Percentiles rank a stretch among this genome's conserved stretches.
Conservation (phyloP, 1,284 basidiomycete species). For the Flammula alnicola region DNA sequence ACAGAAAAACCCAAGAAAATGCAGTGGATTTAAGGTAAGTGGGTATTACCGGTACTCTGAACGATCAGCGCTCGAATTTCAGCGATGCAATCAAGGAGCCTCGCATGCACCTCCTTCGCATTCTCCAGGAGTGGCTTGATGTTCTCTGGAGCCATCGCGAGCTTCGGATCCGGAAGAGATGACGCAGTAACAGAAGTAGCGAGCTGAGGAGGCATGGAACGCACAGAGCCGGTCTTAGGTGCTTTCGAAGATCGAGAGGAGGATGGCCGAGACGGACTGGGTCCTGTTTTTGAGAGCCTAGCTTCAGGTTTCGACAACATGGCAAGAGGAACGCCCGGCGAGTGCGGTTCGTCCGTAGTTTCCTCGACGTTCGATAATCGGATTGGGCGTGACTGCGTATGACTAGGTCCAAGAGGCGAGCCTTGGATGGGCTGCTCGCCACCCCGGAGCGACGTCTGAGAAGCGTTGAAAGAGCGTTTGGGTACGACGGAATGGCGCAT, state of each 20-base stretch:
- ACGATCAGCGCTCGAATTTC: slow-evolving; percentile 59
- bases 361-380: slow-evolving; percentile 68
- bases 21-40: too few relatives aligned
- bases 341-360: slow-evolving; percentile 35
- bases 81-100: slow-evolving; percentile 67
- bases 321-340: background rate
- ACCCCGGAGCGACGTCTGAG: slow-evolving; percentile 49
- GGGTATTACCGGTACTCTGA: too few relatives aligned
- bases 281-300: slow-evolving; percentile 24
- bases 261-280: slow-evolving; percentile 31
- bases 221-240: slow-evolving; percentile 60
- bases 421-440: slow-evolving; percentile 1
- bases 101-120: slow-evolving; percentile 69
- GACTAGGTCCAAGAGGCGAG: slow-evolving; percentile 8
- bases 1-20: too few relatives aligned
- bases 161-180: slow-evolving; percentile 42
- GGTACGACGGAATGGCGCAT: slow-evolving; percentile 37
- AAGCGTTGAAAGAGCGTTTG: slow-evolving; percentile 45
- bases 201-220: slow-evolving; percentile 61
- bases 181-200: slow-evolving; percentile 19
- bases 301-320: background rate
- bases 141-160: slow-evolving; percentile 85
- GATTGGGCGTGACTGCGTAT: slow-evolving; percentile 40
- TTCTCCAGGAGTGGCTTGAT: slow-evolving; percentile 81
- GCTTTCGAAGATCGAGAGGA: slow-evolving; percentile 28